phyloP scores from a whole-genome alignment of 2,329 filamentous ascomycete genomes.

The Colletotrichum sp. region DNA sequence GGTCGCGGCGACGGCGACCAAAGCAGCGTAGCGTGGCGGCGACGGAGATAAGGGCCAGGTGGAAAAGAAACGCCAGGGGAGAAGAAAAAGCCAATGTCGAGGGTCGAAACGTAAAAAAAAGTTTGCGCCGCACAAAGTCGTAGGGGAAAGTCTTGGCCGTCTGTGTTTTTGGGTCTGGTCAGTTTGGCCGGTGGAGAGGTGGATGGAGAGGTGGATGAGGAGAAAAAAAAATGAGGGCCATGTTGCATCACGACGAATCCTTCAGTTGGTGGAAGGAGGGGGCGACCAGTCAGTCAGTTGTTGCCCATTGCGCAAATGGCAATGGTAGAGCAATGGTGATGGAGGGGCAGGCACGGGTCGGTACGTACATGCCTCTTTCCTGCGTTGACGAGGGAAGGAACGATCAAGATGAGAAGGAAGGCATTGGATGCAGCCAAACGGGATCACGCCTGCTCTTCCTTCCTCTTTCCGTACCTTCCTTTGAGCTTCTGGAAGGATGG shows the following conservation, averaged over 20 bases:
- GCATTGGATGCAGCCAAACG: background rate
- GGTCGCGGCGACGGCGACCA: background rate
- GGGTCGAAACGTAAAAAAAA: background rate
- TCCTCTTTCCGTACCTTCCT: background rate
- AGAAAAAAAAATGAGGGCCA: background rate
- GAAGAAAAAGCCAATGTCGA: background rate
- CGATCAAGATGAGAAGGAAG: no score
- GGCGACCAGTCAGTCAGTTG: background rate
- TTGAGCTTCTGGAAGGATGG: background rate
- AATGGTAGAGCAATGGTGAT: background rate
- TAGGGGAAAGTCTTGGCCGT: constrained; percentile 13
- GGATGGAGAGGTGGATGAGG: background rate
- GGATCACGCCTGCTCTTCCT: background rate
- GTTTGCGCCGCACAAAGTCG: background rate
- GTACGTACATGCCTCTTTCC: background rate
- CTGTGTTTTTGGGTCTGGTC: constrained; percentile 3
- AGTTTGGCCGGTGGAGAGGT: background rate
- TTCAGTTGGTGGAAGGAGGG: background rate
- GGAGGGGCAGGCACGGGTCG: background rate
- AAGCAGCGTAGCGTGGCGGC: background rate
- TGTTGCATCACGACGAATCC: constrained; percentile 13
- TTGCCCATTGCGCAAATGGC: background rate
- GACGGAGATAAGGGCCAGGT: background rate
- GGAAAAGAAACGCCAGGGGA: background rate
- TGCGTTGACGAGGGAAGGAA: background rate